phyloP scores from a whole-genome alignment of 352 stramenopile species.

The Phytopythium helicoides region DNA sequence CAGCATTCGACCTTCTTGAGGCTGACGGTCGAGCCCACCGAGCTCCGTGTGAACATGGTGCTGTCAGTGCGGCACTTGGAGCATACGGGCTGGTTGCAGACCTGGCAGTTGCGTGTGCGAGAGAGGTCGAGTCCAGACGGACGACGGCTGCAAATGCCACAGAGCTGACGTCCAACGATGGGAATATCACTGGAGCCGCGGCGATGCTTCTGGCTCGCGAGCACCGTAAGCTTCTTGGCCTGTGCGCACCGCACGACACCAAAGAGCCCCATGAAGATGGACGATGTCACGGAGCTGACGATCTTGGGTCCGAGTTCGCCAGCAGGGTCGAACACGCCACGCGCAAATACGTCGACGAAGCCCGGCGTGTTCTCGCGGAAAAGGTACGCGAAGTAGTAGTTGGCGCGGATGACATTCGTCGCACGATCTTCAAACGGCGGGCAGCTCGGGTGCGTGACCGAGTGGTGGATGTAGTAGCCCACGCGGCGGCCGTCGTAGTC shows the following conservation, averaged over 20 bases:
- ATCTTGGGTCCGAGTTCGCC: slow-evolving; percentile 29
- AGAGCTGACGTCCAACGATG: neutral
- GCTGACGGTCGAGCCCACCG: neutral
- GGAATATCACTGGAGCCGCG: neutral
- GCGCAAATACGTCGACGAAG: slow-evolving; percentile 40
- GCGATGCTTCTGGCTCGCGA: slow-evolving; percentile 22
- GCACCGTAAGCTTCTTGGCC: slow-evolving; percentile 54
- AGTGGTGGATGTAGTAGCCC: slow-evolving; percentile 47
- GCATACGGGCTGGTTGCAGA: slow-evolving; percentile 11
- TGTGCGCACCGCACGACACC: slow-evolving; percentile 39
- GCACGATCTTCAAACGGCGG: slow-evolving; percentile 28
- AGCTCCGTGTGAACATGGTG: slow-evolving; percentile 1
- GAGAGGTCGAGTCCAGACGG: neutral
- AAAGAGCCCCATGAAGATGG: slow-evolving; percentile 34
- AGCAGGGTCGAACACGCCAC: slow-evolving; percentile 40
- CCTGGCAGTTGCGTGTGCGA: slow-evolving; percentile 17
- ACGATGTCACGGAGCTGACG: slow-evolving; percentile 24
- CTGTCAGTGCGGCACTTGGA: slow-evolving; percentile 10
- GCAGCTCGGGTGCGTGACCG: slow-evolving; percentile 39
- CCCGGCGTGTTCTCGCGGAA: slow-evolving; percentile 38
- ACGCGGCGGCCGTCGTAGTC: slow-evolving; percentile 27
- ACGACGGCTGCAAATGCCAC: neutral
- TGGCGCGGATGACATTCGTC: slow-evolving; percentile 28
- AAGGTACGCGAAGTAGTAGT: slow-evolving; percentile 26
- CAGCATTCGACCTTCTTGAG: slow-evolving; percentile 27